Percentiles rank a stretch among this genome's conserved stretches.
Evolutionary conservation across 306 rosid species (phyloP).

Genomic region (Dalbergia cultrata): DNA sequence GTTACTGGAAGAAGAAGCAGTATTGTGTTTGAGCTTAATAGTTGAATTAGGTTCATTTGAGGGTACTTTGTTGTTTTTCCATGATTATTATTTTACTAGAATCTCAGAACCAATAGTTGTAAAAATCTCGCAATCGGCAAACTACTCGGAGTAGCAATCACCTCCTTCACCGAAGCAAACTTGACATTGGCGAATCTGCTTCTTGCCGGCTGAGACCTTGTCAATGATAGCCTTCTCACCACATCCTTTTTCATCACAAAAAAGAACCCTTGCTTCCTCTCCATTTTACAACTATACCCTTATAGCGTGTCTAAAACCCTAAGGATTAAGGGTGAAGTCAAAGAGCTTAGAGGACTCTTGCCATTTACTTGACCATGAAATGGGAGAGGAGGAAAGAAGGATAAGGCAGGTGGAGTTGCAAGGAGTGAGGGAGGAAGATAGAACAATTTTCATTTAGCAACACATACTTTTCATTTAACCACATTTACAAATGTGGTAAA

Average conservation of each 20-base stretch:
- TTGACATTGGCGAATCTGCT: constrained; percentile 67
- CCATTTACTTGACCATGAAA: no score
- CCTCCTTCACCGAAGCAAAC: constrained; percentile 65
- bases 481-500: no score
- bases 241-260: constrained; percentile 59
- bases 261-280: constrained; percentile 77
- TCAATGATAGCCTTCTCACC: constrained; percentile 73
- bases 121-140: constrained; percentile 59
- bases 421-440: no score
- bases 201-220: constrained; percentile 53
- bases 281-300: constrained; percentile 54
- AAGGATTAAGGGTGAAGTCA: no score
- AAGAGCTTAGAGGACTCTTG: no score
- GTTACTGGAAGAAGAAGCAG: neutral
- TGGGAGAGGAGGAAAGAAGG: no score
- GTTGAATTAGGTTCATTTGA: constrained; percentile 40
- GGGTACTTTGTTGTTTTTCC: neutral
- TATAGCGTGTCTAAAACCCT: no score
- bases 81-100: no score
- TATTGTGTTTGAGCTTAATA: constrained; percentile 42
- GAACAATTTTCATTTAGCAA: no score
- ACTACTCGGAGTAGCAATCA: constrained; percentile 58
- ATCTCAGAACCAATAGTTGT: no score
- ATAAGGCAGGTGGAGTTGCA: no score
- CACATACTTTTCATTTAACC: no score